A percentile compares a stretch with the other conserved stretches of the same genome.
Evolutionary conservation across 2,329 filamentous ascomycete genomes (phyloP).

Genomic region (Raffaelea ambrosiae): DNA sequence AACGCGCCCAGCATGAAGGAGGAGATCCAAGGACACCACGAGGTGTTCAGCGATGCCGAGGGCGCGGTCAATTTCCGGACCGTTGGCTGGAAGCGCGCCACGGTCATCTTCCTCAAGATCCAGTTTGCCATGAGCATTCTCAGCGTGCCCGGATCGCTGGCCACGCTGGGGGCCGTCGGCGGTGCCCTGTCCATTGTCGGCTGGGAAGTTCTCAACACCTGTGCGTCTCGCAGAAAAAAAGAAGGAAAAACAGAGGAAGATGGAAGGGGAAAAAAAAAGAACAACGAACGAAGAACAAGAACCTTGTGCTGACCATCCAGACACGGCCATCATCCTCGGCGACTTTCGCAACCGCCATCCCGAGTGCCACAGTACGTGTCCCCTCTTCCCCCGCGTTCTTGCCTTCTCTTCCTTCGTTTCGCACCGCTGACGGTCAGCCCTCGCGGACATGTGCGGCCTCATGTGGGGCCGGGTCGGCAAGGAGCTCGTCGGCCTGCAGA

Average conservation of each 20-base stretch:
- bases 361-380: slow-evolving; percentile 24
- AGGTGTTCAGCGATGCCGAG: slow-evolving; percentile 35
- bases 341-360: slow-evolving; percentile 29
- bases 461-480: slow-evolving; percentile 40
- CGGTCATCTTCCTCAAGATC: slow-evolving; percentile 38
- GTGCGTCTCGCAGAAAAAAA: background rate
- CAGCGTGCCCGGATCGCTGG: slow-evolving; percentile 52
- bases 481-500: slow-evolving; percentile 46
- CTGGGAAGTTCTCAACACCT: slow-evolving; percentile 31
- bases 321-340: slow-evolving; percentile 29
- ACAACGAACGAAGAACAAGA: too few relatives aligned
- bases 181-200: slow-evolving; percentile 75
- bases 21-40: slow-evolving; percentile 9
- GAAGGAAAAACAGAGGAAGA: background rate
- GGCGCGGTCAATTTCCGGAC: slow-evolving; percentile 34
- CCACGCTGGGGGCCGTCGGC: slow-evolving; percentile 73
- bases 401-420: too few relatives aligned
- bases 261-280: too few relatives aligned
- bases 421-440: slow-evolving; percentile 10
- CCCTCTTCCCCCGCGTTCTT: too few relatives aligned
- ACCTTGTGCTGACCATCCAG: background rate
- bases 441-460: slow-evolving; percentile 47
- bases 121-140: slow-evolving; percentile 51
- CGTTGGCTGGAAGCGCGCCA: slow-evolving; percentile 38
- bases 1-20: background rate